Base-by-base conservation (phyloP, 805 yeast species). In the Saccharomyces mikatae region DNA sequence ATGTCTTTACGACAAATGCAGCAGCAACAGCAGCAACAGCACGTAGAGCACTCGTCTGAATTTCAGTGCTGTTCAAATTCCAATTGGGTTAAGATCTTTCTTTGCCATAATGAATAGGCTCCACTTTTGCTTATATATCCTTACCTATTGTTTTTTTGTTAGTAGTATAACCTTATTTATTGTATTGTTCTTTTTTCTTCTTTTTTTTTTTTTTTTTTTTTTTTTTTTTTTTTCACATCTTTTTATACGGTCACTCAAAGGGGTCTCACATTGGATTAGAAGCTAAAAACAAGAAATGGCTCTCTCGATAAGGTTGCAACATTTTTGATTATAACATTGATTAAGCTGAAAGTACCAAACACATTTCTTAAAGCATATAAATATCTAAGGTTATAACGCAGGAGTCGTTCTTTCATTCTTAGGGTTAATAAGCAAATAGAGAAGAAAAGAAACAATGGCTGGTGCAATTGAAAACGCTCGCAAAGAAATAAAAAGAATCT, bases 391-490 rank as follows among this genome's bases (percentile, higher is more conserved):
- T 36, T 36, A 36, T 36, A 36, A 36, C 44, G 44, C 44, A 36
- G 44, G 44, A 36, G 44, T 36, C 44, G 44, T 36, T 36, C 44
- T 36, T 36, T 36, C 44, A 36, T 36, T 36, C 44, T 36, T 36
- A 36, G 22, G 17, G 24, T 36, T 48, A 29, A 48, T 28, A 29
- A 29, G n/a, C 26, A 22, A 48, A 48, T 31, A 48, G 26, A 48
- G 36, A 29, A 22, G 26, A 59, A 29, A 49, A 46, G 48, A 47
- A 41, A 48, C n/a, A 24, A 69, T 71, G 97, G 97, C 97, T 73
- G 97, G 97, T 76, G 96, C 96, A 69, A 73, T 92, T 69, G 97
- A 92, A 75, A 90, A 88, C 75, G 97, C 99, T 66, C 92, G 96
- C 73, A 92, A 91, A 74, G 91, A 87, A 74, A 80, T 94, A 64